These are phyloP conservation scores for Botryotinia convoluta DNA, from an alignment of 2,329 filamentous ascomycete species.

Conservation along the genomic window DNA sequence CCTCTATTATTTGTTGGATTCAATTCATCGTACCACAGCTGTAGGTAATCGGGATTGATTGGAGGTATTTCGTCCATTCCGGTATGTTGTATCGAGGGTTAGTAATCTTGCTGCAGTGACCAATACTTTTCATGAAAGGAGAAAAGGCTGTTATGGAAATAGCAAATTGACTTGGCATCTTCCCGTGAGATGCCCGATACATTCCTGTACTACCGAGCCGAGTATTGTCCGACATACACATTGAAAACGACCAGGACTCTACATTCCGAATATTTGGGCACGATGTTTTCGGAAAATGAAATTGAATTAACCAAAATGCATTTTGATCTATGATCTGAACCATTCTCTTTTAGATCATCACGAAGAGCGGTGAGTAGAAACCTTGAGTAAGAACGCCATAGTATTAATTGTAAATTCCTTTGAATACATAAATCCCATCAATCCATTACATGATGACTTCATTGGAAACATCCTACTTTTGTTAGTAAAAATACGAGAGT, in stretches of 20 bases:
- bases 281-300: not conserved
- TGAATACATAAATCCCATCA: not conserved
- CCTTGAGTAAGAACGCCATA: not conserved
- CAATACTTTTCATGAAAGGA: not conserved
- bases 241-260: not conserved
- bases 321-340: not conserved
- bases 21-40: not conserved
- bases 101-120: not conserved
- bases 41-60: not conserved
- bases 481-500: conserved; percentile 34
- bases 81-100: not conserved
- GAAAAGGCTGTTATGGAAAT: not conserved
- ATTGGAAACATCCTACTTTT: conserved; percentile 72
- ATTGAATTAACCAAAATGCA: not conserved
- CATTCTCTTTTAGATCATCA: not conserved
- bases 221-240: not conserved
- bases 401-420: conserved; percentile 10
- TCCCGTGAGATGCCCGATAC: not conserved
- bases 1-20: not conserved
- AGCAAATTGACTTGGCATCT: conserved; percentile 1
- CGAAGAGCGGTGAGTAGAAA: not conserved
- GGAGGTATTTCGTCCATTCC: not conserved
- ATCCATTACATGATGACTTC: conserved; percentile 82
- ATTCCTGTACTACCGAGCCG: not conserved
- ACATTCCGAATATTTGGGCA: not conserved